Evolutionary conservation across 106 monocot species (phyloP).

Genomic region (Apostasia shenzhenica): DNA sequence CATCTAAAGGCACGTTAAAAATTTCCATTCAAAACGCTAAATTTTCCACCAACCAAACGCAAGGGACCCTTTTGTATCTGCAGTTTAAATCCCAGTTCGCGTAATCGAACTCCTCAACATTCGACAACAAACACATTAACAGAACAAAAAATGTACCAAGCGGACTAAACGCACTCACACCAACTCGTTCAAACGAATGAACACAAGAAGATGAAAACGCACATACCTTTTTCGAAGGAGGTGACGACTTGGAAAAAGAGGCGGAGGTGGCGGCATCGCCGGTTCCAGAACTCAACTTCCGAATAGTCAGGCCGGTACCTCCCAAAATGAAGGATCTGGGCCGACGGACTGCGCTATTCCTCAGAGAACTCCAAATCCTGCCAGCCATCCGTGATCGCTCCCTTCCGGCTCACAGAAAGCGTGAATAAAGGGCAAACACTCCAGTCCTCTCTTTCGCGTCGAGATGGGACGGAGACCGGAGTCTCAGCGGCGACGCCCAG

Average conservation of each 20-base stretch:
- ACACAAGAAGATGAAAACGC: background rate
- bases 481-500: too few species aligned
- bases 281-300: constrained; percentile 6
- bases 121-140: background rate
- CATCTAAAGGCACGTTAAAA: too few species aligned
- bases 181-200: background rate
- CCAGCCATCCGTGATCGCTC: background rate
- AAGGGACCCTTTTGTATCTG: background rate
- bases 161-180: background rate
- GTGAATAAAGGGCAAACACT: background rate
- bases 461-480: too few species aligned
- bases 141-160: background rate
- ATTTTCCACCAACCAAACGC: too few species aligned
- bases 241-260: background rate
- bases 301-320: background rate
- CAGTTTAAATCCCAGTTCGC: background rate
- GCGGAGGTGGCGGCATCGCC: background rate
- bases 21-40: too few species aligned
- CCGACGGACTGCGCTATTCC: background rate
- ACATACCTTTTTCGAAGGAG: constrained; percentile 7
- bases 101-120: background rate
- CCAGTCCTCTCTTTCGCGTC: background rate
- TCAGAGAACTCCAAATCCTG: background rate
- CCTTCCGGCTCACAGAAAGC: background rate
- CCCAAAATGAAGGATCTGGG: background rate